Conservation (phyloP, 106 monocot species). For the Dendrobium chrysotoxum region DNA sequence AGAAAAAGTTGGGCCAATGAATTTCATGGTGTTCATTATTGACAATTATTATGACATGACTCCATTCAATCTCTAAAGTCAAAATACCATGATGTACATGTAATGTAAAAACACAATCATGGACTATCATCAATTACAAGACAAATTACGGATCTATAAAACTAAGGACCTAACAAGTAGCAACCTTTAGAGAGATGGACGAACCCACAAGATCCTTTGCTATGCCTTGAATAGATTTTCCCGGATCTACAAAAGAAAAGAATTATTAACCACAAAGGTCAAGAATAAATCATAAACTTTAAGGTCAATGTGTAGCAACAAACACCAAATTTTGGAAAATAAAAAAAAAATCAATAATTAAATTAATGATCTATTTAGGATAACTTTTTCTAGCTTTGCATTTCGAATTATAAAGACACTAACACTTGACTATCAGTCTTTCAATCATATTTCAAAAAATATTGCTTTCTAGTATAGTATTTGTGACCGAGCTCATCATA, state of each 20-base stretch:
- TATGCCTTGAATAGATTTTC: conserved; percentile 60
- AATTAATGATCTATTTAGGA: too few relatives aligned
- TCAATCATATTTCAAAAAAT: too few relatives aligned
- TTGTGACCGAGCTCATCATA: too few relatives aligned
- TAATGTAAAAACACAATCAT: not conserved
- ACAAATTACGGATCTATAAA: not conserved
- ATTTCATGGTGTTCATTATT: too few relatives aligned
- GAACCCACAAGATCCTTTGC: conserved; percentile 83
- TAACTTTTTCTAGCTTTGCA: too few relatives aligned
- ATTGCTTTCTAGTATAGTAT: too few relatives aligned
- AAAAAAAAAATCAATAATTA: not conserved
- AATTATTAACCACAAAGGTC: not conserved
- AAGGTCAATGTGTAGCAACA: not conserved
- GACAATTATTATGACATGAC: not conserved
- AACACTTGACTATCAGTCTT: too few relatives aligned
- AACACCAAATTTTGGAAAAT: not conserved
- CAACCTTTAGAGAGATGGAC: conserved; percentile 71
- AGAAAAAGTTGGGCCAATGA: too few relatives aligned
- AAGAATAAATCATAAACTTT: not conserved
- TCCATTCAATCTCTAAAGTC: not conserved
- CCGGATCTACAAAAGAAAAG: conserved; percentile 46
- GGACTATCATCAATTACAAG: not conserved
- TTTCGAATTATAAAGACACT: too few relatives aligned
- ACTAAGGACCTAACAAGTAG: not conserved
- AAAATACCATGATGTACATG: not conserved